Evolutionary conservation across 2,329 filamentous ascomycete species (phyloP), one percentile per base, ranked within the genome.

Genomic region (Truncatella angustata): DNA sequence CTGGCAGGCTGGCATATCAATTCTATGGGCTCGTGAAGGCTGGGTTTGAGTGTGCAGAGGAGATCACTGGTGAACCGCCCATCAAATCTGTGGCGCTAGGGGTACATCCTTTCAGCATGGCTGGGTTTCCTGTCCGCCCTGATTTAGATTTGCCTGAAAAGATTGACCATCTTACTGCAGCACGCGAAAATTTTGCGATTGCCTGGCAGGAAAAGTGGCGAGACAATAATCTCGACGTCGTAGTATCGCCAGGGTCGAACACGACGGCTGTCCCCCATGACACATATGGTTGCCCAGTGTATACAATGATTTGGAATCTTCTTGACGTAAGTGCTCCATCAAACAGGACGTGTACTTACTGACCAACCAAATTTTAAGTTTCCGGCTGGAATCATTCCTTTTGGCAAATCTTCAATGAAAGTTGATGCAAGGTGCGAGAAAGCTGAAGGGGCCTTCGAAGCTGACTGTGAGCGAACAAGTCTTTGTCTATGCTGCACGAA

Each of bases 181-280:
- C 66, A 70, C 46, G 60, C 68, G 26, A 57, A 56, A 16, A 47
- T 63, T 52, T 66, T 74, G 32, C 65, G 4, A 66, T 71, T 16
- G 60, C 54, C 0, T 82, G 73, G 68, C 70, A 75, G 14, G 66
- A 67, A 32, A 37, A 70, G 0, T 73, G 76, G 63, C 62, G 69
- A 1, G 61, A 72, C 16, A 60, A 78, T 16, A 60, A 67, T 6
- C 62, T 84, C 4, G 80, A 84, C 62, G 74, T 73, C 0, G 62
- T 83, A 0, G 48, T 84, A n/a, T 71, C 70, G 49, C 71, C 76
- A 3, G 70, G 72, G 3, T 73, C 78, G 5, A 75, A 78, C 56
- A 72, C 66, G 11, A 80, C 78, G 0, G 79, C 81, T 0, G 73
- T 77, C 1, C 67, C 66, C 16, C 77, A 82, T 59, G 80, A 84